These are phyloP conservation scores for Solanum pennellii DNA, from an alignment of 257 asterid species.

Conservation along the genomic window DNA sequence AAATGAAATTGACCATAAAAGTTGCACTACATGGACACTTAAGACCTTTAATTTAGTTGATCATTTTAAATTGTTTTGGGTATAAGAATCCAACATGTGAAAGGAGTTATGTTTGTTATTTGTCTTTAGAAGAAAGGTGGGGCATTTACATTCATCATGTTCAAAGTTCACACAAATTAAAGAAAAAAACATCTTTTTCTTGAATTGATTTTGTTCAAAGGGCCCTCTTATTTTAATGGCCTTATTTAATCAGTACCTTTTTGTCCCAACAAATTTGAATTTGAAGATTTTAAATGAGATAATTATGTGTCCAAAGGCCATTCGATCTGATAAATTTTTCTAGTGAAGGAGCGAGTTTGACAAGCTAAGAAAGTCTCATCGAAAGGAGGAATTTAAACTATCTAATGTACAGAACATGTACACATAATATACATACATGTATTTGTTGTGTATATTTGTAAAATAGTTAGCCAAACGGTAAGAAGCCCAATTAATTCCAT, in stretches of 20 bases:
- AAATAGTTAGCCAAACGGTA: background rate
- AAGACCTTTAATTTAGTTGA: background rate
- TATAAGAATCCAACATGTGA: background rate
- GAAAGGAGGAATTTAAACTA: too few relatives aligned
- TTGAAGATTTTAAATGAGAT: background rate
- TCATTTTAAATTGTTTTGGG: background rate
- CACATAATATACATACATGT: background rate
- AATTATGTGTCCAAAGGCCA: background rate
- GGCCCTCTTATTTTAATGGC: background rate
- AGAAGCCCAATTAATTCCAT: background rate
- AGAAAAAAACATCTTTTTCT: background rate
- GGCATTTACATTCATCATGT: background rate
- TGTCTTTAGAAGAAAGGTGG: background rate
- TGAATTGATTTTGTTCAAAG: background rate
- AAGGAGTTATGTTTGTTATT: background rate
- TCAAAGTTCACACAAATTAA: background rate
- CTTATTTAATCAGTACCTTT: background rate
- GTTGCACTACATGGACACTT: background rate
- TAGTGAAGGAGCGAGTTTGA: background rate
- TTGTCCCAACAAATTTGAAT: background rate
- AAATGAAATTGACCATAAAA: background rate
- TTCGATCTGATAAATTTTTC: too few relatives aligned
- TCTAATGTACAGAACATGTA: background rate
- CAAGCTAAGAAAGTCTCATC: background rate
- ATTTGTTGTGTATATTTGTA: background rate